Evolutionary conservation across 306 rosid species (phyloP), one percentile per base, ranked within the genome.

Genomic region (Gynostemma pentaphyllum): DNA sequence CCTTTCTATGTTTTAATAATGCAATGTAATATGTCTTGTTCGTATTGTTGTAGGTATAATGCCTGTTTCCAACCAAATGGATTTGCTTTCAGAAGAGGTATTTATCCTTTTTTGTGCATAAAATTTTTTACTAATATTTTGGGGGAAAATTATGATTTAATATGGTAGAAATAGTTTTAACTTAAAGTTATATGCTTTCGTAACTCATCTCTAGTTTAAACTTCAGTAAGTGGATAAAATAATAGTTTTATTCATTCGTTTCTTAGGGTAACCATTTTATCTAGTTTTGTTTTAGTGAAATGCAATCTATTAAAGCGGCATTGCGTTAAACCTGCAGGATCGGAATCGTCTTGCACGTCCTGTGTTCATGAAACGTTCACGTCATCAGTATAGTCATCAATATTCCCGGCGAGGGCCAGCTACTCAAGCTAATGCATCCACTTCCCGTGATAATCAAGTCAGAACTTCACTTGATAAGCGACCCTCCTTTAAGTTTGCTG

Each of bases 1-100:
- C 23, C 24, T 13, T 61, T 28, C 50, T 40, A 23, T 23, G 34
- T 34, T 36, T 46, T 65, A 47, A 19, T 47, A 40, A 65, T 65
- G 59, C 46, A 36, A 47, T 45, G 69, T 9, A 21, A 47, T 45
- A 3, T 30, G 30, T 29, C 62, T 69, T 32, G 55, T 50, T 50
- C 62, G 71, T 72, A 50, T n/a, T 56, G 66, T 74, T 77, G 84
- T 86, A 86, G 91, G 80, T 72, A 21, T 71, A 46, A 71, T 76
- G 81, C 87, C 76, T 11, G 82, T 82, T 81, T 75, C 90, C 75
- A 76, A 82, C 36, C 73, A 75, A 73, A 86, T 82, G 94, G 92
- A 86, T 57, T 68, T 88, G 53, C 67, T 84, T 59, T 59, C 90
- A n/a, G 87, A 92, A 78, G 88, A 88, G 99, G 96, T 92, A 76